Percentiles rank a stretch among this genome's conserved stretches.
These are phyloP conservation scores for Pyrenula massariospora DNA, from an alignment of 495 filamentous ascomycete species.

Conservation along the genomic window DNA sequence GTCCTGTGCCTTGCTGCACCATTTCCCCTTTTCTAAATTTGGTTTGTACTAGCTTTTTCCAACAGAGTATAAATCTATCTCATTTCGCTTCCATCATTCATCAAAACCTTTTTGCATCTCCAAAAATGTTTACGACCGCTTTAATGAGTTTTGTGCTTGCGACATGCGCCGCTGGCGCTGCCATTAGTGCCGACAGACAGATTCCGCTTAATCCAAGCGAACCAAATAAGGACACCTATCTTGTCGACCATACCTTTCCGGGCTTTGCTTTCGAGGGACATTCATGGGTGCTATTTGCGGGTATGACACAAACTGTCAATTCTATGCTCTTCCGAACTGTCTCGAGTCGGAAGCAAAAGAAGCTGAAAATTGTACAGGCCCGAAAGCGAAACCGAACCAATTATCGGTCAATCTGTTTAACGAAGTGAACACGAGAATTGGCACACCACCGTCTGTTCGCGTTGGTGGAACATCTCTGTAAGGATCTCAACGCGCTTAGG, in stretches of 20 bases:
- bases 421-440: background rate
- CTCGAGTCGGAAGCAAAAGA: too few species aligned
- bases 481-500: background rate
- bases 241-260: background rate
- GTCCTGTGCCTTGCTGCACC: background rate
- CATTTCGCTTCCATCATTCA: background rate
- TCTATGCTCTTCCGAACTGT: background rate
- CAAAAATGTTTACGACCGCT: background rate
- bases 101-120: background rate
- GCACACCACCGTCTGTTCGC: background rate
- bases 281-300: background rate
- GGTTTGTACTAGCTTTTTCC: background rate
- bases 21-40: background rate
- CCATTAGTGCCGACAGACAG: background rate
- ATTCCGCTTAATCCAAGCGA: background rate
- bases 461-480: background rate
- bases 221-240: background rate
- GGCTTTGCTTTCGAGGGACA: background rate
- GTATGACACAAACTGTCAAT: background rate
- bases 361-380: background rate
- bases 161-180: background rate
- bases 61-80: background rate
- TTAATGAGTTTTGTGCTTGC: background rate
- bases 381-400: background rate
- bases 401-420: background rate